These are phyloP conservation scores for Monilinia vaccinii-corymbosi DNA, from an alignment of 2,329 filamentous ascomycete species.

Conservation along the genomic window DNA sequence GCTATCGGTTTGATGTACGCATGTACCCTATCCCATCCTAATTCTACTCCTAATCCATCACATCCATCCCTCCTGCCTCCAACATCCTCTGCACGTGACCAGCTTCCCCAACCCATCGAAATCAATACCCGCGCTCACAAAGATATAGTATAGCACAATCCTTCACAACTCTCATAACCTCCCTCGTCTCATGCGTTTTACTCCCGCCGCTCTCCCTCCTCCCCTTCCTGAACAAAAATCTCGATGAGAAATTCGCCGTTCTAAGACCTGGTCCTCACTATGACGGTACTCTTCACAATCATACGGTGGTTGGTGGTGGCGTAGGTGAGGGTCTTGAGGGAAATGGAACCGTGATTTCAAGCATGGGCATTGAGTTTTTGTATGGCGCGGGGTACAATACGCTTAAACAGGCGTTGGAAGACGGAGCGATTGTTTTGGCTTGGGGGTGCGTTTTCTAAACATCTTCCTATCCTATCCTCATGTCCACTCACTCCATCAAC, in stretches of 20 bases:
- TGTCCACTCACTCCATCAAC: neutral
- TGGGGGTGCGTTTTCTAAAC: constrained; percentile 49
- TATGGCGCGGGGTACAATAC: constrained; percentile 53
- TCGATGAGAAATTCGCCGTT: constrained; percentile 67
- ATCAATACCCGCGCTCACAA: neutral
- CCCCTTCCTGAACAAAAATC: constrained; percentile 59
- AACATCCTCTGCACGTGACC: neutral
- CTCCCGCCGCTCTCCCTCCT: constrained; percentile 61
- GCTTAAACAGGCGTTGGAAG: constrained; percentile 55
- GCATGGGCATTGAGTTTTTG: neutral
- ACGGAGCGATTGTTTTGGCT: constrained; percentile 63
- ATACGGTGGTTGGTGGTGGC: neutral
- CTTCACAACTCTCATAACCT: constrained; percentile 63
- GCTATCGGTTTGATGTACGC: constrained; percentile 63
- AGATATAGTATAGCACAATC: constrained; percentile 52
- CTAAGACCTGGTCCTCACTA: constrained; percentile 49
- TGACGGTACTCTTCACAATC: constrained; percentile 1
- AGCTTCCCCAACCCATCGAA: no score
- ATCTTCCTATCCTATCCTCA: neutral
- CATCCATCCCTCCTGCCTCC: neutral
- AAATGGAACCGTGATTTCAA: neutral
- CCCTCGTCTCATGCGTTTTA: constrained; percentile 61
- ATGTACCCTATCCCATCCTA: neutral
- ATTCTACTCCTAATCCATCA: neutral
- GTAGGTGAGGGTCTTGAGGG: neutral